A percentile compares a stretch with the other conserved stretches of the same genome.
Conservation (phyloP, 768 basidiomycete genomes). For the Mycena haematopus region DNA sequence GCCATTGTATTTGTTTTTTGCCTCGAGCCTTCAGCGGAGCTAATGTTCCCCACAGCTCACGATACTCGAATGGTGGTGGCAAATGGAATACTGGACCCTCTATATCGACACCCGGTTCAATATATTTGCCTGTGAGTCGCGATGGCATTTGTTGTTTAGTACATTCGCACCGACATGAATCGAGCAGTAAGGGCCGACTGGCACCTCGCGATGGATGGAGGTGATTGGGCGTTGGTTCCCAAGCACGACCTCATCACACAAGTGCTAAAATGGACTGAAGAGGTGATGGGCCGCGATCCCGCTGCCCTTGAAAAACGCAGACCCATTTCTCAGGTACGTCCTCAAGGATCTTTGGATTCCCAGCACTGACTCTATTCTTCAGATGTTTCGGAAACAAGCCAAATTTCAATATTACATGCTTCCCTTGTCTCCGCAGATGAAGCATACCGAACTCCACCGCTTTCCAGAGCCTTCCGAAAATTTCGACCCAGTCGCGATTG, state of each 20-base stretch:
- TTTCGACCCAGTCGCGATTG: neutral
- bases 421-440: neutral
- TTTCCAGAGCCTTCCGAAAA: neutral
- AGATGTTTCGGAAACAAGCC: neutral
- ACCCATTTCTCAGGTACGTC: constrained; percentile 8
- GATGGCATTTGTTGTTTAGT: neutral
- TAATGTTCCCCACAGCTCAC: neutral
- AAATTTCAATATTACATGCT: neutral
- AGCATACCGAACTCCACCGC: neutral
- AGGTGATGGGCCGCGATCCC: neutral
- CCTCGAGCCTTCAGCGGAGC: neutral
- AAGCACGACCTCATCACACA: neutral
- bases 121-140: neutral
- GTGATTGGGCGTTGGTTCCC: constrained; percentile 9
- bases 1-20: neutral
- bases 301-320: neutral
- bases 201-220: constrained; percentile 7
- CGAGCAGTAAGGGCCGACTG: neutral
- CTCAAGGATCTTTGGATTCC: neutral
- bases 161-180: neutral
- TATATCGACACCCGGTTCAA: constrained; percentile 13
- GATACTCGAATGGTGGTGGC: constrained; percentile 9
- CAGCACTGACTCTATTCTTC: neutral
- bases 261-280: neutral
- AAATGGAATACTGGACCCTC: constrained; percentile 1